These are phyloP conservation scores for Ogataea haglerorum DNA, from an alignment of 805 yeast genomes.

Conservation along the genomic window DNA sequence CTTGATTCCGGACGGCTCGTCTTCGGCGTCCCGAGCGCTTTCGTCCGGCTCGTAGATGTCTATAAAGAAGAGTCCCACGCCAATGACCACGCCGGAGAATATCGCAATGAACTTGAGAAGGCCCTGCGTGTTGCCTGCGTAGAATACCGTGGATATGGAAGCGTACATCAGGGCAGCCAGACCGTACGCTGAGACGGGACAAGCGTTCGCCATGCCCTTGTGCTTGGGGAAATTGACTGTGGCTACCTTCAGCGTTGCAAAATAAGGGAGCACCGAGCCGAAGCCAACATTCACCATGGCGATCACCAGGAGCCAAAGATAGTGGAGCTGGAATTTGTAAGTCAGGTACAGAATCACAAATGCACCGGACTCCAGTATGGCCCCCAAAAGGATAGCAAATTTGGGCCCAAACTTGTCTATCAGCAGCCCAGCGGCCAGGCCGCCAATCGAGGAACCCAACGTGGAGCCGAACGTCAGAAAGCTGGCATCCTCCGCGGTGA, in stretches of 20 bases:
- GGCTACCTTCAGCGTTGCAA: constrained; percentile 55
- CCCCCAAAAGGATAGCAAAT: constrained; percentile 51
- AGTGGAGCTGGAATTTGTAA: constrained; percentile 39
- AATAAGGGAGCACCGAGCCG: constrained; percentile 61
- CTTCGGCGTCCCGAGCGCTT: constrained; percentile 22
- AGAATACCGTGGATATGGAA: constrained; percentile 50
- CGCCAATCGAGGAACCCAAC: constrained; percentile 66
- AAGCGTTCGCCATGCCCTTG: constrained; percentile 67
- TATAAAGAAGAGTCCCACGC: constrained; percentile 45
- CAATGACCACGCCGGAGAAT: constrained; percentile 46
- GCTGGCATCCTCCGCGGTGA: constrained; percentile 61
- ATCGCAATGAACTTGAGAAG: constrained; percentile 54
- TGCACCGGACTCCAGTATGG: constrained; percentile 50
- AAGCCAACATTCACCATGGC: constrained; percentile 57
- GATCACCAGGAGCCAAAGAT: constrained; percentile 40
- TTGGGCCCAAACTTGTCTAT: constrained; percentile 62
- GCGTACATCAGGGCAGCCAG: constrained; percentile 67
- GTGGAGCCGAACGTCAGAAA: constrained; percentile 58
- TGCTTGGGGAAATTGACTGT: constrained; percentile 67
- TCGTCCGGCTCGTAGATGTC: constrained; percentile 31
- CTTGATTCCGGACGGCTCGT: constrained; percentile 20
- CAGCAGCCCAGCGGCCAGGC: constrained; percentile 65
- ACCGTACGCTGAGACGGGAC: constrained; percentile 68
- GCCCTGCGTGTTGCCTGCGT: constrained; percentile 49
- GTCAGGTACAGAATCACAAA: constrained; percentile 49